Evolutionary conservation across 2,329 filamentous ascomycete genomes (phyloP), one percentile per base, ranked within the genome.

Genomic region (Cercospora sojina): DNA sequence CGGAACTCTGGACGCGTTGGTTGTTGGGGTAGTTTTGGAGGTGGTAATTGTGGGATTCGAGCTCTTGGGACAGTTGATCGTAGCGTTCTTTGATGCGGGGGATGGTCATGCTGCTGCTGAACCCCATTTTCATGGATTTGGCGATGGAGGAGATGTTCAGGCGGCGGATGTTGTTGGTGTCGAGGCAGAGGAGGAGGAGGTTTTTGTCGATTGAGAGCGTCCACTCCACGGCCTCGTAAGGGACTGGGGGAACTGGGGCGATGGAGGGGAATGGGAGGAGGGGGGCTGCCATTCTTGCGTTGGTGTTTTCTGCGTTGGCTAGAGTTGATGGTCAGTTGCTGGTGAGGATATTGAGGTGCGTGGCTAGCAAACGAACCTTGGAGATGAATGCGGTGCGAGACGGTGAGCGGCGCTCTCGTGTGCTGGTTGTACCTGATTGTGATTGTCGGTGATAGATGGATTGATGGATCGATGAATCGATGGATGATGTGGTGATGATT

Each of bases 161-260:
- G 53, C 16, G 23, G 53, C 27, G 53, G 16, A 57, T 32, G 53
- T 18, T 32, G 27, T 27, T n/a, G 27, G n/a, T 31, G n/a, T 31
- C 27, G 29, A 57, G 53, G 27, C 31, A 35, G 7, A 57, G 53
- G 53, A 57, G 53, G n/a, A 57, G 53, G n/a, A 57, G 27, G 53
- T 57, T 57, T 13, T 57, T 57, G 53, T 57, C 53, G 53, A 57
- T 31, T 5, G 27, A 32, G 53, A 57, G 53, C n/a, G 53, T 57
- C 53, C 53, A 57, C 16, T 57, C 53, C 3, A 57, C 31, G 16
- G 53, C 8, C 1, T n/a, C 27, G 53, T 57, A 32, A 9, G 53
- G 53, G 27, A 57, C 31, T 27, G 53, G 2, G 29, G 7, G 25
- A 1, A 57, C n/a, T 8, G 47, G 47, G 7, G 23, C 12, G 47